Evolutionary conservation across 2,329 filamentous ascomycete species (phyloP), one percentile per base, ranked within the genome.

Genomic region (Lachnellula subtilissima): DNA sequence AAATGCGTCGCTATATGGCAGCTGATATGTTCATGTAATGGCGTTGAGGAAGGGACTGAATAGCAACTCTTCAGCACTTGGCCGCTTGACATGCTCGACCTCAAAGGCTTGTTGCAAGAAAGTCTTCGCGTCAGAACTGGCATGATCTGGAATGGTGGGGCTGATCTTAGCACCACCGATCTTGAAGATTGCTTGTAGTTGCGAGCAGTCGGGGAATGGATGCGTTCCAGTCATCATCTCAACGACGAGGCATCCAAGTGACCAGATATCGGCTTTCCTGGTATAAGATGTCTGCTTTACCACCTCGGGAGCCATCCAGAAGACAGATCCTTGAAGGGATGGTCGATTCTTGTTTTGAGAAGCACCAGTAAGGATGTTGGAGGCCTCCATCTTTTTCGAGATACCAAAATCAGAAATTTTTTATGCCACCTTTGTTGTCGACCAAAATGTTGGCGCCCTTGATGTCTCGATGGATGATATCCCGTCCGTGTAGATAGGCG

Each of bases 341-440:
- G 85, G 84, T 5, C 85, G 78, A 67, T 88, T 79, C 71, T 84
- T 86, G 72, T 81, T 85, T 73, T 85, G 86, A 68, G 80, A 82
- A 68, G 78, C 86, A 65, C 79, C 86, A 42, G 54, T 85, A 48
- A 96, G 83, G 46, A 97, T 83, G 58, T 92, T 94, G 55, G 90
- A 87, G 14, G 91, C 91, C 73, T 97, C 93, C 42, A 97, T 88
- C 72, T 96, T 95, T 79, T 99, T 99, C 59, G 89, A 95, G 70
- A 99, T 97, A 70, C 94, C 94, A 66, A 99, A 99, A 78, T 99
- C 94, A 8, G 93, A 97, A 63, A 99, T 99, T 76, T 99, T 99
- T 99, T 75, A 99, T 96, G 7, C 90, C 93, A 56, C 94, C 94
- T 75, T 97, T 97, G 78, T 97, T 97, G 76, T 99, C 94, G 55